These are phyloP conservation scores for Carex kokanica DNA, from an alignment of 176 grass and related monocot genomes.

Conservation along the genomic window DNA sequence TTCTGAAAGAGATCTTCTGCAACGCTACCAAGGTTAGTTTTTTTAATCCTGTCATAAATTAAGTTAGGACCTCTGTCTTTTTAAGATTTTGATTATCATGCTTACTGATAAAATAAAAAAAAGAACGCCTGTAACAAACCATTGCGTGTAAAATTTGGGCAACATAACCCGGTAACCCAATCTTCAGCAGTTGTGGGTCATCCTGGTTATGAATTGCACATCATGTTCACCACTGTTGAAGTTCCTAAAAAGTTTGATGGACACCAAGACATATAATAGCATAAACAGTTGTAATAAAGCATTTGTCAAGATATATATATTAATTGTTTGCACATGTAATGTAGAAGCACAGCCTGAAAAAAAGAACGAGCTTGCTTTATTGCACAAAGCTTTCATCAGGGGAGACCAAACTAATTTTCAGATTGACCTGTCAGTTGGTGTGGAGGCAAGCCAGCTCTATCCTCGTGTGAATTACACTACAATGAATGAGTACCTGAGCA, in stretches of 20 bases:
- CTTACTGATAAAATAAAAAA: not conserved
- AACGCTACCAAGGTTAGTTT: not conserved
- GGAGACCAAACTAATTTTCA: slow-evolving; percentile 35
- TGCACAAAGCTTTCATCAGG: slow-evolving; percentile 33
- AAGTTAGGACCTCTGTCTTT: not conserved
- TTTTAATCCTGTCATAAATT: not conserved
- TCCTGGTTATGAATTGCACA: not conserved
- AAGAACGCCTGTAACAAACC: not conserved
- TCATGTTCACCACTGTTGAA: not conserved
- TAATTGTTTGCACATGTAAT: not conserved
- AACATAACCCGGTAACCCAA: not conserved
- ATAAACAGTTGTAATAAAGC: not conserved
- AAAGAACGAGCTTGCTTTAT: slow-evolving; percentile 19
- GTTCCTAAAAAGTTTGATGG: not conserved
- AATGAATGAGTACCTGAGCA: slow-evolving; percentile 48
- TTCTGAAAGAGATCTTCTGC: not conserved
- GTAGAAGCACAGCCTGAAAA: not conserved
- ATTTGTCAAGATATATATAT: not conserved
- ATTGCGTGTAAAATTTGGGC: not conserved
- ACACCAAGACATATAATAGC: not conserved
- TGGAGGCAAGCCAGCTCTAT: slow-evolving; percentile 47
- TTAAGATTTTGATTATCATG: not conserved
- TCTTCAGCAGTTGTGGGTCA: not conserved
- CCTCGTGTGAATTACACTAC: slow-evolving; percentile 57
- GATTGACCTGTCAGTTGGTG: slow-evolving; percentile 40